A percentile compares a stretch with the other conserved stretches of the same genome.
Evolutionary conservation across 2,329 filamentous ascomycete genomes (phyloP).

Genomic region (Trichoderma koningiopsis): DNA sequence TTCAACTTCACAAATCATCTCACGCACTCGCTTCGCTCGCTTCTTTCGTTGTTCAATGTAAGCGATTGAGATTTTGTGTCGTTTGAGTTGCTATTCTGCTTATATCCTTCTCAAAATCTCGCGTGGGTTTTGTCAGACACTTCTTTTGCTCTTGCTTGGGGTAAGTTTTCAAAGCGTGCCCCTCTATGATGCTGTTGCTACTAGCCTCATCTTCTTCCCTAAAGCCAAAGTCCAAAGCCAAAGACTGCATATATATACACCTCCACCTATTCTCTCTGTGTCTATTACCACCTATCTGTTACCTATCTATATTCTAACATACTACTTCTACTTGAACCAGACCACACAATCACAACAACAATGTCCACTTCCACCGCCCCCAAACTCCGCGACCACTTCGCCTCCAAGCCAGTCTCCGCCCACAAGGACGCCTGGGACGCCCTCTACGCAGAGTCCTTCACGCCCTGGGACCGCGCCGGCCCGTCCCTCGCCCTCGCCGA

Average conservation of each 20-base stretch:
- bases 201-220: neutral
- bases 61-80: neutral
- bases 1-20: neutral
- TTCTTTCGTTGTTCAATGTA: neutral
- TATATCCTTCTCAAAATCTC: neutral
- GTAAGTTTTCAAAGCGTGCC: neutral
- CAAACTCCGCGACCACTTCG: constrained; percentile 42
- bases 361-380: constrained; percentile 25
- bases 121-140: neutral
- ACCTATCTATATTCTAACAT: neutral
- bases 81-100: neutral
- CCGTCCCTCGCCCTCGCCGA: constrained; percentile 58
- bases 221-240: neutral
- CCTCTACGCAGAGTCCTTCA: constrained; percentile 49
- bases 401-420: constrained; percentile 36
- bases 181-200: neutral
- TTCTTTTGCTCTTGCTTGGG: neutral
- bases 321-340: no score
- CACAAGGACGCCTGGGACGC: constrained; percentile 50
- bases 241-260: neutral
- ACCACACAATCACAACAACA: neutral
- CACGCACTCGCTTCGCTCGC: neutral
- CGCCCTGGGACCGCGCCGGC: constrained; percentile 60
- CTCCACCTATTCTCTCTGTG: neutral
- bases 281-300: neutral